These are phyloP conservation scores for Exobasidium rhododendri DNA, from an alignment of 1,284 basidiomycete genomes.

Conservation along the genomic window DNA sequence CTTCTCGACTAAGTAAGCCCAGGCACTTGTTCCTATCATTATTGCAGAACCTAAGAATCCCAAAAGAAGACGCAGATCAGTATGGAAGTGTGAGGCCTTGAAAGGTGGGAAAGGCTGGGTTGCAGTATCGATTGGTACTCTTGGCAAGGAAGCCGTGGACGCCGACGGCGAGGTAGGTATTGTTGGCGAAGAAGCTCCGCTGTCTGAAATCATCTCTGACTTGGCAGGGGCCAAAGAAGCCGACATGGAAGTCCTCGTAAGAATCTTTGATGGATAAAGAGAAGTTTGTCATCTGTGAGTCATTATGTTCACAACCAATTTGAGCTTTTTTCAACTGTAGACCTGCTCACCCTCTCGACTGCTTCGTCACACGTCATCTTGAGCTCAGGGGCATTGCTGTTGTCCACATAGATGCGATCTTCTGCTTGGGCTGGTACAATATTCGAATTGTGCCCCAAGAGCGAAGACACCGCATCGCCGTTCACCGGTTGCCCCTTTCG, in stretches of 20 bases:
- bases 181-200: conserved; percentile 12
- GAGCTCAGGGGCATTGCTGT: conserved; percentile 40
- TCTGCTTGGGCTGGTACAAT: conserved; percentile 8
- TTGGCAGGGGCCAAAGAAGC: conserved; percentile 8
- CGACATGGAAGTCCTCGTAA: conserved; percentile 12
- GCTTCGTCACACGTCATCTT: conserved; percentile 49
- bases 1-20: conserved; percentile 46
- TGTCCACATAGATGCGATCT: conserved; percentile 42
- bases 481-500: conserved; percentile 4
- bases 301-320: neutral
- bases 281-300: no score
- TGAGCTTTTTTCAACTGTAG: neutral
- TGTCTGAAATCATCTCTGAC: neutral
- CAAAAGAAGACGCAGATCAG: conserved; percentile 39
- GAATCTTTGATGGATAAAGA: conserved; percentile 17
- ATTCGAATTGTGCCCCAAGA: neutral
- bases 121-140: neutral
- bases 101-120: conserved; percentile 31
- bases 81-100: conserved; percentile 39
- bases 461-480: neutral
- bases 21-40: conserved; percentile 45
- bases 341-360: conserved; percentile 31
- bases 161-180: conserved; percentile 8
- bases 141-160: conserved; percentile 8
- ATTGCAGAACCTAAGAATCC: conserved; percentile 36